Conservation (phyloP, 306 rosid genomes). For the Vicia faba region DNA sequence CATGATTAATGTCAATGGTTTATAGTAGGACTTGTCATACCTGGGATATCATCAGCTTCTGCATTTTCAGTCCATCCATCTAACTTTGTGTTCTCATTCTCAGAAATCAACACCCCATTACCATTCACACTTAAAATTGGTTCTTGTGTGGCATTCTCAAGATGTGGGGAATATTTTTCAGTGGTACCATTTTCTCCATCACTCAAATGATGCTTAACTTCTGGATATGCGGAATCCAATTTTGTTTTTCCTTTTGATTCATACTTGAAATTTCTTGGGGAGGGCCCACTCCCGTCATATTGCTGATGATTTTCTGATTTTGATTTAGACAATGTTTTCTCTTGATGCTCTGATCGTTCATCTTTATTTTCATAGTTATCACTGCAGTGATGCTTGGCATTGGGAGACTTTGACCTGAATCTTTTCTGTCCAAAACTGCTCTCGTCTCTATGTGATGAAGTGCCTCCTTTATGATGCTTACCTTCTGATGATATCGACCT, state of each 20-base stretch:
- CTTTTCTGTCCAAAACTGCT: conserved; percentile 44
- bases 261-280: conserved; percentile 46
- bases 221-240: conserved; percentile 52
- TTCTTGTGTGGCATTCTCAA: conserved; percentile 43
- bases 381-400: conserved; percentile 43
- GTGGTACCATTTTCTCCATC: conserved; percentile 50
- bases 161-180: conserved; percentile 39
- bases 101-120: conserved; percentile 42
- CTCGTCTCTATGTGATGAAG: conserved; percentile 52
- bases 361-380: conserved; percentile 54
- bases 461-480: conserved; percentile 47
- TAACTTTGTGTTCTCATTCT: conserved; percentile 35
- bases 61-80: conserved; percentile 39
- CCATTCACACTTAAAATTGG: conserved; percentile 34
- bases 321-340: conserved; percentile 55
- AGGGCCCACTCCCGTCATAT: conserved; percentile 48
- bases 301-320: conserved; percentile 48
- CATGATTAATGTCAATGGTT: conserved; percentile 29
- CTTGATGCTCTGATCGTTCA: conserved; percentile 53
- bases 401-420: conserved; percentile 63
- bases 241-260: conserved; percentile 42
- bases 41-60: conserved; percentile 42
- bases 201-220: conserved; percentile 44
- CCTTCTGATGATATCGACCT: conserved; percentile 68
- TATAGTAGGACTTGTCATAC: conserved; percentile 32